Conservation (phyloP, 305 asterid genomes). For the Solanum hybrid region DNA sequence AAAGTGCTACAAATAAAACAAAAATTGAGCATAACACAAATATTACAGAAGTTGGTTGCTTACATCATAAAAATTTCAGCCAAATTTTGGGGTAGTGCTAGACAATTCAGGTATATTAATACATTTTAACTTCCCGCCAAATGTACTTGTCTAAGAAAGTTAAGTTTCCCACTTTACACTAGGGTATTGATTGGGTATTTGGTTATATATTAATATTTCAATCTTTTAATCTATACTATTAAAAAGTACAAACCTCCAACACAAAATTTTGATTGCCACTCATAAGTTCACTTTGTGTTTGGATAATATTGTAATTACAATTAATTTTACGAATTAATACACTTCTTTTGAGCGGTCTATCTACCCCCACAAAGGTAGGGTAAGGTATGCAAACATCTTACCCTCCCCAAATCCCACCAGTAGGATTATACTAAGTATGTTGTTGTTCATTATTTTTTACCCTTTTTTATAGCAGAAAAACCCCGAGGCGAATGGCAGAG, state of each 20-base stretch:
- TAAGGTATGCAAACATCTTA: not conserved
- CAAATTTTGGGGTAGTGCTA: not conserved
- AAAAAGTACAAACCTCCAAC: not conserved
- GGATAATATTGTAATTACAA: not conserved
- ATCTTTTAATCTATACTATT: not conserved
- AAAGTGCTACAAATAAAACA: constrained; percentile 30
- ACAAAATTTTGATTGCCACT: not conserved
- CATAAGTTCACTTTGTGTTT: not conserved
- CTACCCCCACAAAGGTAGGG: not conserved
- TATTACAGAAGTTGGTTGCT: not conserved
- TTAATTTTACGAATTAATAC: not conserved
- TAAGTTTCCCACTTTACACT: not conserved
- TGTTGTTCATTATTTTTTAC: not conserved
- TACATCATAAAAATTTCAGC: not conserved
- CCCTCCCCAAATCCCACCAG: not conserved
- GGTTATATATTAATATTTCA: not conserved
- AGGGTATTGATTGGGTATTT: not conserved
- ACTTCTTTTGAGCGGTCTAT: not conserved
- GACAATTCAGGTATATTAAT: not conserved
- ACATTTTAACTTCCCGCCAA: not conserved
- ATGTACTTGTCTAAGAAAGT: not conserved
- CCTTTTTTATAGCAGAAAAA: not conserved
- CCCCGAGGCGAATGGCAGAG: not conserved
- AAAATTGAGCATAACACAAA: not conserved
- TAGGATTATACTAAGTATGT: not conserved